Base-by-base conservation (phyloP, 257 asterid species). In the Scutellaria baicalensis region DNA sequence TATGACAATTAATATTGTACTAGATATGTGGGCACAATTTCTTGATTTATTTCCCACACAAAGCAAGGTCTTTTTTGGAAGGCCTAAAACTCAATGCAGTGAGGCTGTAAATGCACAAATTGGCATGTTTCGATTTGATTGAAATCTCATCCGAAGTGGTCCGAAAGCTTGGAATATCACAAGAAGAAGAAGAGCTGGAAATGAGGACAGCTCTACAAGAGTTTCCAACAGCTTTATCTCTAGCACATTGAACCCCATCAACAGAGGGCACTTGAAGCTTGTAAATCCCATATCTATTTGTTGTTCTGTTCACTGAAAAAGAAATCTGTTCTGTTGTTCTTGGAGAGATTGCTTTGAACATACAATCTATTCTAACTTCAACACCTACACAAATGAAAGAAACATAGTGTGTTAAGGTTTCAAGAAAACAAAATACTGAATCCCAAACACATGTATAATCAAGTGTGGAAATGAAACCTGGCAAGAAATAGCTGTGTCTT, bases 241-340 rank as follows among this genome's bases (percentile, higher is more conserved):
- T 75, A n/a, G 96, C 96, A 71, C 98, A 93, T 69, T 93, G 83
- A 40, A 93, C 85, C 9, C 97, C 97, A 77, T 92, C 95, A 8
- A 87, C 95, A 17, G 92, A 82, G 6, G 96, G 93, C 33, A 92
- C 84, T 71, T 86, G 83, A 77, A 93, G 47, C 81, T 75, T 83
- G 93, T 93, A 93, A 18, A 93, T 84, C 44, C 98, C 96, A 66
- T 84, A 49, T 73, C 75, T 86, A 55, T 93, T 88, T 17, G 97
- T 93, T 5, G 90, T 93, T 68, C 98, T 84, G 83, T 88, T 88
- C n/a, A 84, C 97, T 5, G 95, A 86, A 49, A 90, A 87, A 4
- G 86, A 70, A 58, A 93, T 84, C 65, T 86, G 86, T 50, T 90
- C 97, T 0, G 82, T 64, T 6, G 93, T 93, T 79, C 91, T 85